Evolutionary conservation across 139 green algal species (phyloP), one percentile per base, ranked within the genome.

Genomic region (Chlamydomonas asymmetrica): DNA sequence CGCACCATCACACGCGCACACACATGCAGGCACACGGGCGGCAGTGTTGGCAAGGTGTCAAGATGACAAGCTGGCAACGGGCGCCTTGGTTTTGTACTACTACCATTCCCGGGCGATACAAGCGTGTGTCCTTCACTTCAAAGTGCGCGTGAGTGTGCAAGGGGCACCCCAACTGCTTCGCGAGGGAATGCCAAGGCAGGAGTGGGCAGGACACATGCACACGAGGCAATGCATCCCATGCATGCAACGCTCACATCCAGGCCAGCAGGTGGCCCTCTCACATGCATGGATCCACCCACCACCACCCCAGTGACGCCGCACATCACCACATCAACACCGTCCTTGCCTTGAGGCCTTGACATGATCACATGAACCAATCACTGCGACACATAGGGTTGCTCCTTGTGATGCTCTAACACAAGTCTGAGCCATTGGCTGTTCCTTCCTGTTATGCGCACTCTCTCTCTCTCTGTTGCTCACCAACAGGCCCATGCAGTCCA

Each of bases 51-150:
- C 13, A 7, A n/a, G 54, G 54, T 6, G 27, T 9, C 7, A 13
- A n/a, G 54, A 10, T 32, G 27, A 61, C 70, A 31, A 86, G 70
- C 49, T 84, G 75, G 6, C 67, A 81, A 13, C 43, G 62, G 2
- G 73, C 18, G 65, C 85, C 23, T 32, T 9, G 57, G 13, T 13
- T 64, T 13, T 13, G 57, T 18, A 64, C 18, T 10, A 34, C n/a
- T 64, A 18, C 9, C 9, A 13, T 64, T 10, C 29, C n/a, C n/a
- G 18, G 9, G 57, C 16, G 13, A 9, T 10, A 20, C 16, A 64
- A 20, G 16, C n/a, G 29, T 34, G 29, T 20, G 10, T 64, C 13
- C 13, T 16, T 52, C 45, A 16, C 13, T 34, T 13, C 10, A 10
- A 64, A 39, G 9, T 20, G 13, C 23, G 29, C 29, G n/a, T 64